phyloP scores from a whole-genome alignment of 2,329 filamentous ascomycete genomes.

The Cercospora sesami region DNA sequence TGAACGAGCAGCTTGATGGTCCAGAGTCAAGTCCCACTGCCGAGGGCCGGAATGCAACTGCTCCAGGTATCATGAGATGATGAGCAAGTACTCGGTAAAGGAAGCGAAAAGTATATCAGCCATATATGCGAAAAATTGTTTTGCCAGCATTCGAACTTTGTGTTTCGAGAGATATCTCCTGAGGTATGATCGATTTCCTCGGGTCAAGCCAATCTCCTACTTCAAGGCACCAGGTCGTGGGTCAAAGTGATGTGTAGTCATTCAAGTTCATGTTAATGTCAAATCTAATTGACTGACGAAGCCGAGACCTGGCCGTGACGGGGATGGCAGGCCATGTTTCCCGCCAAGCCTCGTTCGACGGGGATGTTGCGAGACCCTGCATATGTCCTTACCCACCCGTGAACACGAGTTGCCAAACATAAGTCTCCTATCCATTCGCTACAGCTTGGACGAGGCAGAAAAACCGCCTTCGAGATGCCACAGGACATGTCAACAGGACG shows the following conservation, averaged over 20 bases:
- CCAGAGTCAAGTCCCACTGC: slow-evolving; percentile 6
- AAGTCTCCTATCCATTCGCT: background rate
- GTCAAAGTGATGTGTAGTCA: background rate
- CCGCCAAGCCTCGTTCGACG: background rate
- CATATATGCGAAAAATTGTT: background rate
- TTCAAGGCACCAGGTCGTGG: background rate
- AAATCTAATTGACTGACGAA: background rate
- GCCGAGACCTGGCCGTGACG: background rate
- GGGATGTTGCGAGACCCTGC: slow-evolving; percentile 5
- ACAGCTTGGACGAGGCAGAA: background rate
- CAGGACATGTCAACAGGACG: background rate
- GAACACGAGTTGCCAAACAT: slow-evolving; percentile 1
- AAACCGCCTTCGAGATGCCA: background rate
- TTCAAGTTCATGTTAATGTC: background rate
- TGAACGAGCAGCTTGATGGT: slow-evolving; percentile 42
- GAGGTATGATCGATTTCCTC: too few species aligned
- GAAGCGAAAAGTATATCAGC: background rate
- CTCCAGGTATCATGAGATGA: slow-evolving; percentile 11
- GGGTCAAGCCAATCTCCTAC: background rate
- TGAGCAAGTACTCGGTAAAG: background rate
- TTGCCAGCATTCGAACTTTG: background rate
- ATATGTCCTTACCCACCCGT: background rate
- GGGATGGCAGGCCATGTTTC: background rate
- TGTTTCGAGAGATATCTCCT: background rate
- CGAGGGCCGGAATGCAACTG: background rate